Evolutionary conservation across 306 rosid genomes (phyloP), one percentile per base, ranked within the genome.

Genomic region (Glycine latifolia): DNA sequence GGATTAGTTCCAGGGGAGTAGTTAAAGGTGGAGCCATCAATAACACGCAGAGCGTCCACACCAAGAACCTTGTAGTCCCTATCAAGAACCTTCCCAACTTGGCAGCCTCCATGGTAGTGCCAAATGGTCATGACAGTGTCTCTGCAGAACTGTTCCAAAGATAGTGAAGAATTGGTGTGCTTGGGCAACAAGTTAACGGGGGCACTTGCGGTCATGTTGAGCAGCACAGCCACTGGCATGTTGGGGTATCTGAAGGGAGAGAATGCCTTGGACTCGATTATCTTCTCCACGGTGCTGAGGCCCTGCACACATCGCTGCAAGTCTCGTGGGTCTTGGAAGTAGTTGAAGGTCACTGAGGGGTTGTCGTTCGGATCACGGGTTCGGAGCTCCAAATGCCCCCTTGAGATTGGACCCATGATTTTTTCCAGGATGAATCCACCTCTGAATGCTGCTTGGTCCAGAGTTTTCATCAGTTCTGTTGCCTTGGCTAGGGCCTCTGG

Each of bases 81-180:
- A 79, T 91, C 94, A 1, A 94, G 91, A 2, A 94, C 98, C 37
- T 67, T 83, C 11, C 94, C 94, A 8, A 90, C 86, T 49, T 91
- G 95, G 84, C 98, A 90, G 0, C 98, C 98, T 10, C 98, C 98
- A 71, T 94, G 98, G 78, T 94, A 94, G 75, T 94, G 98, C 94
- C 97, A 94, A 5, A 94, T 94, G 53, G 95, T 91, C 95, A 90
- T 90, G 53, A 94, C 98, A 0, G 92, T 91, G 85, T 94, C 98
- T 66, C 17, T 87, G 26, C 98, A 94, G 46, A 20, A 94, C 75
- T 94, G 95, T 73, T 91, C 91, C 83, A 85, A 16, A n/a, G 98
- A 94, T 56, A 60, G 65, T 0, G 94, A 80, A 0, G 86, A 0
- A 33, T 93, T 93, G 13, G 49, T 50, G 76, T 93, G 94, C 33